Base-by-base conservation (phyloP, 75 land plant genomes). In the Cunninghamia lanceolata region DNA sequence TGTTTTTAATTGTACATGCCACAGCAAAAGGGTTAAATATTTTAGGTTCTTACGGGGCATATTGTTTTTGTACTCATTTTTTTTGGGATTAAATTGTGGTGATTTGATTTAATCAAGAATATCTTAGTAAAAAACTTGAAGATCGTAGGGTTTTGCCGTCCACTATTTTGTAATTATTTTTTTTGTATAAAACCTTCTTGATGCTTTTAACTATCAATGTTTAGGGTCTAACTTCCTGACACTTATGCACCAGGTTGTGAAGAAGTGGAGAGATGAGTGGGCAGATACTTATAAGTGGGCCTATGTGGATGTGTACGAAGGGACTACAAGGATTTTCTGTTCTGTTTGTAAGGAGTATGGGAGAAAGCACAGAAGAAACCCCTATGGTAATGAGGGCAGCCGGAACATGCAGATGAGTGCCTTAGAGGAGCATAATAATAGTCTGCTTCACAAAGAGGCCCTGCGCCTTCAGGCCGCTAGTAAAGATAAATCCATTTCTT, bases 341-440 rank as follows among this genome's bases (percentile, higher is more conserved):
- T 95, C 97, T 16, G 93, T 98, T 47, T 98, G 99, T 82, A 95
- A 90, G 86, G 99, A 98, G 73, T 96, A 95, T 90, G 99, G 99
- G 19, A 90, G 99, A 79, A 98, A 98, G 88, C 99, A 98, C 85
- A 89, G 99, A 75, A 90, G 99, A 84, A 98, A 98, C 85, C 99
- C 99, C 19, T 98, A 98, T 89, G 99, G 99, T 0, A 98, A 98
- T 88, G 99, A 98, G 85, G 99, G 99, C 53, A 98, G 99, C 87
- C 82, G 99, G 84, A 98, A 98, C 90, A 98, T 98, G 99, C 99
- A 98, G 86, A 98, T 98, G 99, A 98, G 99, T 90, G 99, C 99
- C 38, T 84, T 98, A 14, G 99, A 98, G 87, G 99, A 98, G 88
- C 99, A 98, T 63, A 98, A 98, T 80, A 98, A 98, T 82, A 97